Base-by-base conservation (phyloP, 2,329 filamentous ascomycete genomes). In the Trichoderma endophyticum region DNA sequence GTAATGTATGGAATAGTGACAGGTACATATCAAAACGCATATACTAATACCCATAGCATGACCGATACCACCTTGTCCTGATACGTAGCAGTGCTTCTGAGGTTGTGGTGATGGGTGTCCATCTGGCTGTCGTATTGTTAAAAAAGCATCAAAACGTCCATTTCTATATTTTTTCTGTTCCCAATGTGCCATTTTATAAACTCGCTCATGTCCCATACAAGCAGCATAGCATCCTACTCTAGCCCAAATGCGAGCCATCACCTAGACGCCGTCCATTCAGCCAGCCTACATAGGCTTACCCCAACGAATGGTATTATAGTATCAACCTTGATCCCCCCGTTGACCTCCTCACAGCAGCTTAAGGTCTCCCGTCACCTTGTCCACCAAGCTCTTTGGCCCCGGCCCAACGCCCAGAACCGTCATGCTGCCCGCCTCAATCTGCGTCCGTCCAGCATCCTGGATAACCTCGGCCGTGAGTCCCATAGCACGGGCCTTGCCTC, bases 361-460 rank as follows among this genome's bases (percentile, higher is more conserved):
- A 82, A 98, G 83, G 73, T 91, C 86, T 1, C 94, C 93, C 6
- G 95, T 97, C 73, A 99, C 90, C 81, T 91, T 84, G 80, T 99
- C 94, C 64, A 99, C 91, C 71, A 95, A 84, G 77, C 93, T 95
- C 86, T 92, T 95, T 0, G 95, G 95, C 30, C 92, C 95, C 3
- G 91, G 91, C 0, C 91, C 91, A 68, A 95, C 90, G 1, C 96
- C 96, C 66, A 99, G 84, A 56, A 99, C 96, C 0, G 96, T 99
- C 81, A 93, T 88, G 81, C 94, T 98, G 21, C 96, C 95, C 57
- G 92, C 91, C 67, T 94, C 95, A 81, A 99, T 98, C 88, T 99
- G 96, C 60, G 96, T 99, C 73, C 96, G 89, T 15, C 96, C 96
- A n/a, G 96, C 96, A 83, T 99, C 96, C 78, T 93, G 91, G 75